Percentiles rank a stretch among this genome's conserved stretches.
Conservation (phyloP, 306 rosid genomes). For the Potentilla sterilis region DNA sequence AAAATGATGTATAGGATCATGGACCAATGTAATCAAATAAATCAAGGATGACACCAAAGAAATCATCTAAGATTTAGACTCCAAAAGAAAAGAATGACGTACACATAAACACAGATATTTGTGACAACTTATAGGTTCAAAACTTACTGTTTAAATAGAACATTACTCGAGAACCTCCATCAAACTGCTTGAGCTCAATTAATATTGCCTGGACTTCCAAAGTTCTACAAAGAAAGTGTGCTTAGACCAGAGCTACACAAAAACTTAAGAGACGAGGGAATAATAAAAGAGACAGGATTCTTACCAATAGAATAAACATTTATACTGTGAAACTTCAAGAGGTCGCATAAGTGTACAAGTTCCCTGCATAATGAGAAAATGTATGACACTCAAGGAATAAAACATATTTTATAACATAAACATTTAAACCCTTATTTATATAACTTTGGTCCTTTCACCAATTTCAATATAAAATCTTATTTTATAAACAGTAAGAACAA, state of each 20-base stretch:
- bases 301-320: conserved; percentile 45
- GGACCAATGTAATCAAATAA: conserved; percentile 35
- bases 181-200: conserved; percentile 37
- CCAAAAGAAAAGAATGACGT: not conserved
- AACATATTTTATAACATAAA: not conserved
- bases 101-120: not conserved
- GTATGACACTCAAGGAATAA: conserved; percentile 9
- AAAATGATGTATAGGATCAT: conserved; percentile 22
- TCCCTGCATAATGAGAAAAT: conserved; percentile 47
- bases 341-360: conserved; percentile 70
- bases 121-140: conserved; percentile 12
- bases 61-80: not conserved
- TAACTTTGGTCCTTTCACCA: not conserved
- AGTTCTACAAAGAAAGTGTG: conserved; percentile 31
- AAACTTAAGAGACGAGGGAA: conserved; percentile 13
- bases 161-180: conserved; percentile 37
- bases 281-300: conserved; percentile 25
- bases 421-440: not conserved
- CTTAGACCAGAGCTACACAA: conserved; percentile 25
- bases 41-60: conserved; percentile 18
- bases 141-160: conserved; percentile 39
- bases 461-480: not conserved
- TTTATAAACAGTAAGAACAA: not conserved
- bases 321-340: conserved; percentile 55
- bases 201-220: conserved; percentile 31